A percentile compares a stretch with the other conserved stretches of the same genome.
Evolutionary conservation across 2,329 filamentous ascomycete species (phyloP).

Genomic region (Aspergillus novofumigatus): DNA sequence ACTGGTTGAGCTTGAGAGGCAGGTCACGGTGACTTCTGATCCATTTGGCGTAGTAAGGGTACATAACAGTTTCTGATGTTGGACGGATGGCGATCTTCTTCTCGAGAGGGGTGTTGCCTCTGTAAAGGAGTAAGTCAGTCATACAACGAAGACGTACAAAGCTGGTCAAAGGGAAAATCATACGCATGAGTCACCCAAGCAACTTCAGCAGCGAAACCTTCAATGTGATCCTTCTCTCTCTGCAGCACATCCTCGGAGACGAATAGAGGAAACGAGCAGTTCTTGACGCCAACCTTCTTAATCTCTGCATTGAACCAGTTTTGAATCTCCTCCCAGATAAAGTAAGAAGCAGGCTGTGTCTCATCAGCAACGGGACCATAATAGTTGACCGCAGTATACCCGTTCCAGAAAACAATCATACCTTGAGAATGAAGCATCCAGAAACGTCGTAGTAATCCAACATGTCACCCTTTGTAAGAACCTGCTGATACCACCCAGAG

Average conservation of each 20-base stretch:
- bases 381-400: background rate
- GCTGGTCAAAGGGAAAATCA: constrained; percentile 11
- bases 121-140: constrained; percentile 36
- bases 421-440: constrained; percentile 93
- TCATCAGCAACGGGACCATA: constrained; percentile 2
- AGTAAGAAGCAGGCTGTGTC: constrained; percentile 56
- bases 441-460: constrained; percentile 97
- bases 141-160: background rate
- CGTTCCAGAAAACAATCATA: constrained; percentile 15
- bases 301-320: constrained; percentile 61
- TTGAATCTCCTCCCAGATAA: constrained; percentile 66
- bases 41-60: constrained; percentile 94
- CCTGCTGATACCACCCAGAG: constrained; percentile 93
- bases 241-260: constrained; percentile 83
- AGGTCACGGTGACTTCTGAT: constrained; percentile 95
- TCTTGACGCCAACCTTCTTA: constrained; percentile 86
- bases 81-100: constrained; percentile 68
- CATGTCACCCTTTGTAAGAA: constrained; percentile 94
- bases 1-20: constrained; percentile 91
- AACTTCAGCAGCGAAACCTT: constrained; percentile 83
- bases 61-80: constrained; percentile 78
- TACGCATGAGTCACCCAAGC: constrained; percentile 51
- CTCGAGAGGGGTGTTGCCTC: constrained; percentile 89
- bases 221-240: constrained; percentile 90
- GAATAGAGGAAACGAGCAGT: constrained; percentile 96